phyloP scores from a whole-genome alignment of 768 basidiomycete genomes.

The Auricularia sp. region DNA sequence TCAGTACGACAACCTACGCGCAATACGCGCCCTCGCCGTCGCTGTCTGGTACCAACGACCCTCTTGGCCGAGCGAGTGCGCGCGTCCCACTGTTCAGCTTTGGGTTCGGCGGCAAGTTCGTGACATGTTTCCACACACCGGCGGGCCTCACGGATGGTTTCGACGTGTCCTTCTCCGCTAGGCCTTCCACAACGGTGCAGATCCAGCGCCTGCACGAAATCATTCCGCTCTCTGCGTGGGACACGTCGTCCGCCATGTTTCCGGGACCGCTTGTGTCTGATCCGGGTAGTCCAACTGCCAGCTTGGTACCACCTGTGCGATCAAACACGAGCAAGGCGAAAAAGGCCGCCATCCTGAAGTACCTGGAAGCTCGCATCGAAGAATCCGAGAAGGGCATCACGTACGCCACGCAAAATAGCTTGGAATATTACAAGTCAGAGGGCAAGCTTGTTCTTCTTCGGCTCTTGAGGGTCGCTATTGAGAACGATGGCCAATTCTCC shows the following conservation, averaged over 20 bases:
- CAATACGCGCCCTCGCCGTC: constrained; percentile 82
- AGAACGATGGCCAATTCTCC: constrained; percentile 78
- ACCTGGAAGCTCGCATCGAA: constrained; percentile 61
- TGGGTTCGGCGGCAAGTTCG: constrained; percentile 86
- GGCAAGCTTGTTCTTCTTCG: constrained; percentile 66
- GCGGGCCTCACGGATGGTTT: constrained; percentile 59
- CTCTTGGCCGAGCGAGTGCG: constrained; percentile 59
- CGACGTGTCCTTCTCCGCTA: constrained; percentile 64
- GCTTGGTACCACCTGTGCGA: constrained; percentile 54
- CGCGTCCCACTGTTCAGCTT: constrained; percentile 77
- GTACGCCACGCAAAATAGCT: constrained; percentile 46
- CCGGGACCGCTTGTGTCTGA: constrained; percentile 76
- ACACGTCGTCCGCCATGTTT: constrained; percentile 45
- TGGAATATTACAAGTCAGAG: constrained; percentile 52
- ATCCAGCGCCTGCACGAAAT: constrained; percentile 58
- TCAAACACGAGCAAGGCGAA: constrained; percentile 57
- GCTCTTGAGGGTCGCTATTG: constrained; percentile 69
- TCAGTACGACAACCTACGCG: constrained; percentile 28
- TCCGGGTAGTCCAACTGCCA: constrained; percentile 48
- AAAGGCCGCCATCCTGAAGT: constrained; percentile 66
- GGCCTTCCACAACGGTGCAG: constrained; percentile 57
- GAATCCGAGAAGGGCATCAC: constrained; percentile 71
- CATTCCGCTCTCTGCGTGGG: constrained; percentile 57
- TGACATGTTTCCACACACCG: constrained; percentile 78
- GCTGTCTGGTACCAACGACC: constrained; percentile 71